Conservation (phyloP, 768 basidiomycete species). For the Macrolepiota albuminosa region DNA sequence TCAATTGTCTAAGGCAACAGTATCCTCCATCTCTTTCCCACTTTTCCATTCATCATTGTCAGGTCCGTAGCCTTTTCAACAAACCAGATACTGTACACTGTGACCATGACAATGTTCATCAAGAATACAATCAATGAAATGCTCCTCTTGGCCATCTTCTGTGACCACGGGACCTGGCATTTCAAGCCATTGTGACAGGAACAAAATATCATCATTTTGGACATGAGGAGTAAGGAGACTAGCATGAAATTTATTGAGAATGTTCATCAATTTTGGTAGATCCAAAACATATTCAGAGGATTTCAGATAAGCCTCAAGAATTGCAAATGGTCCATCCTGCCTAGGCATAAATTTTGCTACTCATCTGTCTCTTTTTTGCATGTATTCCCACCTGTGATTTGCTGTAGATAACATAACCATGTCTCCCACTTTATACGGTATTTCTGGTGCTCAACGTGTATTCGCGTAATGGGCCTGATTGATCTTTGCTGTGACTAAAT, state of each 20-base stretch:
- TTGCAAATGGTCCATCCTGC: conserved; percentile 22
- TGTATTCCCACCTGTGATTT: conserved; percentile 19
- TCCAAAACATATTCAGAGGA: conserved; percentile 20
- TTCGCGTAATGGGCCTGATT: neutral
- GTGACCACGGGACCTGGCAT: too few species aligned
- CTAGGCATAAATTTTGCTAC: conserved; percentile 32
- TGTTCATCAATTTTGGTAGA: neutral
- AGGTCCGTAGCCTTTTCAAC: too few species aligned
- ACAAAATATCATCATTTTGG: too few species aligned
- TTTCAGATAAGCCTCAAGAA: conserved; percentile 16
- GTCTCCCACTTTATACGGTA: conserved; percentile 8
- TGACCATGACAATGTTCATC: too few species aligned
- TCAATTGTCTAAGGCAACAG: too few species aligned
- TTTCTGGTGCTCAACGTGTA: rapidly evolving
- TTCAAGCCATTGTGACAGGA: too few species aligned
- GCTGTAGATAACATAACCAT: conserved; percentile 26
- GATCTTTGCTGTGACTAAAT: neutral
- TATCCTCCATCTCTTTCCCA: too few species aligned
- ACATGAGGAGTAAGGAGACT: too few species aligned
- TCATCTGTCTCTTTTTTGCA: conserved; percentile 11
- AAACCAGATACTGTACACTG: too few species aligned
- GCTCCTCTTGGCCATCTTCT: too few species aligned
- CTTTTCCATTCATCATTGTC: too few species aligned
- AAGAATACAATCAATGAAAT: too few species aligned
- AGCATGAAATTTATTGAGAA: neutral